A percentile compares a stretch with the other conserved stretches of the same genome.
Evolutionary conservation across 331 rosid genomes (phyloP).

Genomic region (Prunus yedoensis): DNA sequence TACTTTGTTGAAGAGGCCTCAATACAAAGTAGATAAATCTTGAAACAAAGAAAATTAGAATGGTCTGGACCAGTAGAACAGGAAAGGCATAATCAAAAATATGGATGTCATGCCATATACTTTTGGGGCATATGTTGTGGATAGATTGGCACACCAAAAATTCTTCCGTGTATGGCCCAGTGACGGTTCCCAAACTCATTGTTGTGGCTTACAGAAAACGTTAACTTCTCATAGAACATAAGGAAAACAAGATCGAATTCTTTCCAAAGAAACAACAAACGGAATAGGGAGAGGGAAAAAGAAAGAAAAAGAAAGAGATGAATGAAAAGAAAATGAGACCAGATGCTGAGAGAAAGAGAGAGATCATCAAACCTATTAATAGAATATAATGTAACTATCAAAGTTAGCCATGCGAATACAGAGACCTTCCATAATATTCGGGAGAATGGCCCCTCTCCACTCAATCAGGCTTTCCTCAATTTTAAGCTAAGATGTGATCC

Average conservation of each 20-base stretch:
- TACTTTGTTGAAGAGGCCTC: slow-evolving; percentile 20
- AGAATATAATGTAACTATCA: too few species aligned
- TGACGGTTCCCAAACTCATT: neutral
- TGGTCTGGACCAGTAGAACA: neutral
- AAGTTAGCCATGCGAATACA: neutral
- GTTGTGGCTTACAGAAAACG: neutral
- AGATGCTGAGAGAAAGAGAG: too few species aligned
- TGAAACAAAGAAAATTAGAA: slow-evolving; percentile 1
- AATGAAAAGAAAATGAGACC: too few species aligned
- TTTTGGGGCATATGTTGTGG: neutral
- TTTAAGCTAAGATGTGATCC: neutral
- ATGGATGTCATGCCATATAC: neutral
- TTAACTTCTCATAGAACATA: too few species aligned
- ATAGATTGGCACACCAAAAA: slow-evolving; percentile 4
- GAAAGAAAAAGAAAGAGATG: too few species aligned
- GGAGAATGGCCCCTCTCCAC: neutral
- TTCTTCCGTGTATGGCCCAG: slow-evolving; percentile 6
- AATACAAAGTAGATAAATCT: neutral
- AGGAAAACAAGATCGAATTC: too few species aligned
- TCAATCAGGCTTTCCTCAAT: neutral
- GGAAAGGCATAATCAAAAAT: slow-evolving; percentile 14
- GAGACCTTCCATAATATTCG: neutral
- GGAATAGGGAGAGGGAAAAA: too few species aligned
- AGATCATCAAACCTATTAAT: too few species aligned
- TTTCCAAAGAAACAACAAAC: too few species aligned